Base-by-base conservation (phyloP, 768 basidiomycete genomes). In the Rhizopogon sp. region DNA sequence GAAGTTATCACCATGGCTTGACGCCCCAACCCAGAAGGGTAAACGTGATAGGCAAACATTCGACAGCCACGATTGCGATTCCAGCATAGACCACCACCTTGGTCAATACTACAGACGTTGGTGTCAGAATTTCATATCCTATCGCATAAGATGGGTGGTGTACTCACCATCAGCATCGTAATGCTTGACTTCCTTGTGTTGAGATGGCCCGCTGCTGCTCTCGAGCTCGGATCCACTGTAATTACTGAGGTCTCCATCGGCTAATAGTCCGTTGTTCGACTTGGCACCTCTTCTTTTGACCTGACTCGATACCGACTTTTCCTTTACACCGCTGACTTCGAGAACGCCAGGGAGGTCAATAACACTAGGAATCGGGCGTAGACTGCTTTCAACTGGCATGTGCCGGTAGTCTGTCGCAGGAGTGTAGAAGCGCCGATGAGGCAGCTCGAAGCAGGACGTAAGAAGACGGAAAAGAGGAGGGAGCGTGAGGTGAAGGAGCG, bases 11-110 rank as follows among this genome's bases (percentile, higher is more conserved):
- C 64, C 69, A 75, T 3, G 72, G 73, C 14, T 67, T 70, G 17
- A 86, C 75, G 22, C 88, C 88, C 84, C 83, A 88, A 1, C 84
- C 88, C 6, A 88, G 60, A 2, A 80, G 50, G 60, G 87, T 83
- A 61, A 90, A 93, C 61, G 82, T 66, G 11, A 85, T 71, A 0
- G 92, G 92, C 33, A 87, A 73, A 0, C 74, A 68, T 59, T 87
- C 83, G 13, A 74, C 69, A 2, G 85, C 81, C 10, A 94, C 64
- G 11, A 88, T 69, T 0, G 81, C 92, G 56, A 98, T 96, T 0
- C 95, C 94, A 50, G 81, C 78, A 66, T 98, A 96, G 5, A 95
- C 93, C 43, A 92, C 83, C 11, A 94, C 84, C 73, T 94, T 95
- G 28, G 93, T 94, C 58, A 94, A 70, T 7, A 94, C 92, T 93